Evolutionary conservation across 306 rosid genomes (phyloP).

Genomic region (Begonia masoniana): DNA sequence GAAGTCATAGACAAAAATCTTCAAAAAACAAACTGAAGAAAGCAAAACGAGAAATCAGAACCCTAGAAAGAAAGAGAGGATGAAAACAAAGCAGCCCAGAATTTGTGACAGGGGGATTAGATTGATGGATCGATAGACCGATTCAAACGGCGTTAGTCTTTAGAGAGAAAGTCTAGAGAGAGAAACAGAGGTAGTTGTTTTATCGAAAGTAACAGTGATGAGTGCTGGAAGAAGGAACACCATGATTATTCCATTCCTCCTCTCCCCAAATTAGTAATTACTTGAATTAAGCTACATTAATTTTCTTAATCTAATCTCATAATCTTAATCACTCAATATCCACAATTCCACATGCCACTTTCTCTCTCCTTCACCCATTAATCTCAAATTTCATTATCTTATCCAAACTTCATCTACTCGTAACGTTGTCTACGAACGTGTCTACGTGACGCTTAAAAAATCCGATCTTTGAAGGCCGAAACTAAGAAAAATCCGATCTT

Average conservation of each 20-base stretch:
- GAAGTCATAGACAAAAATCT: conserved; percentile 22
- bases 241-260: not conserved
- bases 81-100: conserved; percentile 21
- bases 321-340: not conserved
- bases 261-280: not conserved
- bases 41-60: conserved; percentile 32
- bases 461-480: no score
- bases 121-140: conserved; percentile 41
- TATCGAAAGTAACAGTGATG: conserved; percentile 4
- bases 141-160: conserved; percentile 68
- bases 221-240: not conserved
- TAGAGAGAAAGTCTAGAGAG: not conserved
- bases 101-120: conserved; percentile 16
- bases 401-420: no score
- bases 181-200: conserved; percentile 8
- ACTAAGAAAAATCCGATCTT: no score
- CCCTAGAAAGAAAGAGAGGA: conserved; percentile 41
- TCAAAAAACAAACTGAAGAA: not conserved
- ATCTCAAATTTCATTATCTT: no score
- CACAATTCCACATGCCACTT: not conserved
- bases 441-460: no score
- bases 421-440: no score
- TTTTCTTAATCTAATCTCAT: not conserved
- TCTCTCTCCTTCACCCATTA: not conserved
- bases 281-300: no score